Conservation (phyloP, 306 rosid genomes). For the Quercus agrifolia region DNA sequence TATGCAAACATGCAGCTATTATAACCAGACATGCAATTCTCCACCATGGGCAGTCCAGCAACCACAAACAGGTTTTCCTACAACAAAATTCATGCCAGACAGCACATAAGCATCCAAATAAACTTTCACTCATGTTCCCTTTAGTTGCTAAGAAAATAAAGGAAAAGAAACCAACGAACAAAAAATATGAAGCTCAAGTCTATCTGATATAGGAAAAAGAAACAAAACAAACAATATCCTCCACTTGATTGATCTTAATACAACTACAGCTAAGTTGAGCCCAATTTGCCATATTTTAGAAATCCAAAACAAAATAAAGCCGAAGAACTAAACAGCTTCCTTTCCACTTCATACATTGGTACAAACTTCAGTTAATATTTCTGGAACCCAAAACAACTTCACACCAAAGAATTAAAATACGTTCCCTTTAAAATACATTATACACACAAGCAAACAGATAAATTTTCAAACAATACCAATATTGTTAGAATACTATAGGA, state of each 20-base stretch:
- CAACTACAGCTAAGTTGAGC: background rate
- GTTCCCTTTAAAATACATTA: background rate
- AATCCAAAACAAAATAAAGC: slow-evolving; percentile 4
- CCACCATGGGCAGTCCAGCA: slow-evolving; percentile 94
- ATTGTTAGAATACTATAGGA: too few relatives aligned
- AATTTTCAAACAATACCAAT: background rate
- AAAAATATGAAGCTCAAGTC: background rate
- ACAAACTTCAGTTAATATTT: background rate
- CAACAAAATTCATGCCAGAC: slow-evolving; percentile 20
- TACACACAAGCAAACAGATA: background rate
- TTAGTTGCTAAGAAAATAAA: background rate
- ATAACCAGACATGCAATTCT: slow-evolving; percentile 96
- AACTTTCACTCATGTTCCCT: background rate
- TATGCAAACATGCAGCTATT: slow-evolving; percentile 96
- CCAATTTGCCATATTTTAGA: background rate
- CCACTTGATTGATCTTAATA: background rate
- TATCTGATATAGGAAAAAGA: background rate
- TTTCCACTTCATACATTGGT: background rate
- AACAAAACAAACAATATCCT: background rate
- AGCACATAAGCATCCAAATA: slow-evolving; percentile 10
- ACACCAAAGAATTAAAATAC: background rate
- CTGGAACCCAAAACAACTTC: background rate
- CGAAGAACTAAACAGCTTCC: background rate
- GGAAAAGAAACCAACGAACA: background rate
- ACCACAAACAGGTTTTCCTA: slow-evolving; percentile 81